Evolutionary conservation across 2,329 filamentous ascomycete genomes (phyloP), one percentile per base, ranked within the genome.

Genomic region (Apiospora saccharicola): DNA sequence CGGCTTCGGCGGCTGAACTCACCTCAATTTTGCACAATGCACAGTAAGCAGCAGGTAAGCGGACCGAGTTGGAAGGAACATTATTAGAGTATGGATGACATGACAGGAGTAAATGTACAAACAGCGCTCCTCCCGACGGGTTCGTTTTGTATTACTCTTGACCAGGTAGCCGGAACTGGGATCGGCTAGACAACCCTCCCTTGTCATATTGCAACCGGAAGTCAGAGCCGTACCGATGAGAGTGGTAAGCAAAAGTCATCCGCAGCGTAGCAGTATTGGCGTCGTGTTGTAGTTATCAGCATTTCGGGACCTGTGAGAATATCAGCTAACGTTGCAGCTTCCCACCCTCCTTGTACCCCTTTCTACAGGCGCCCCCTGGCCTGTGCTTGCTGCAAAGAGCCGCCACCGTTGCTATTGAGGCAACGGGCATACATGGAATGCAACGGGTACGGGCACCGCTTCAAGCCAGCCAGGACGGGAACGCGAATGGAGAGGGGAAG

Each of bases 331-430:
- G 57, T 64, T 37, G 57, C 34, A 64, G 34, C 19, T 12, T 64
- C 16, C 19, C 57, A 41, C 57, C 57, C 57, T 61, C 51, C 26
- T 26, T 53, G 37, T 37, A 37, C 57, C 57, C 34, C 34, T 41
- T 64, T 41, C 34, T 4, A 64, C 37, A 37, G 37, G 37, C 34
- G 53, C 16, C 34, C 34, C 57, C 57, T 64, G 57, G 30, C 57
- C 57, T 64, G 34, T 64, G 57, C 57, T 64, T 64, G 57, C 57
- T 64, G 57, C 57, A 64, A 22, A 22, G 34, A 64, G 57, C 57
- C 57, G 57, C 19, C 57, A 41, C 57, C 57, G 30, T 64, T 64
- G 57, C 19, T 41, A 37, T 41, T 41, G 57, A 37, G 19, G 57
- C 37, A 64, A 64, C 57, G 57, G 34, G 57, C 30, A n/a, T 64